Conservation (phyloP, 2,329 filamentous ascomycete genomes). For the Ceratocystis cubensis region DNA sequence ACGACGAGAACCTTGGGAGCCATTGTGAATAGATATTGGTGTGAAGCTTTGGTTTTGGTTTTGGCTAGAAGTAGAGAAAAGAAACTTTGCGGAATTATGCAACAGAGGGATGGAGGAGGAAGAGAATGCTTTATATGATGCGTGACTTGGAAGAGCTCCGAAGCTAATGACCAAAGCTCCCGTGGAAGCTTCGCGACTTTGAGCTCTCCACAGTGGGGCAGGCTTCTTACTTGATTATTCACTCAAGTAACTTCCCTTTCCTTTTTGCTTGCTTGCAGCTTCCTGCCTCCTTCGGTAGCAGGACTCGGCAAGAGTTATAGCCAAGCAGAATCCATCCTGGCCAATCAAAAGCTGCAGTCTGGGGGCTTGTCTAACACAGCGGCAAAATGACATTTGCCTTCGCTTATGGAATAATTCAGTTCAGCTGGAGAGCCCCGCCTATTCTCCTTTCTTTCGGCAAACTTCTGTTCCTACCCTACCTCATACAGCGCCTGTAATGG, state of each 20-base stretch:
- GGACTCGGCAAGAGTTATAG: neutral
- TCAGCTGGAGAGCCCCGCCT: too few relatives aligned
- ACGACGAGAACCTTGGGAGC: conserved; percentile 55
- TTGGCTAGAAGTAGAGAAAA: neutral
- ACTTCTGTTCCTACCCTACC: too few relatives aligned
- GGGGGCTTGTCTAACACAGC: neutral
- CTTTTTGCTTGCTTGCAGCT: neutral
- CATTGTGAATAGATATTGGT: conserved; percentile 28
- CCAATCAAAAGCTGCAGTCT: neutral
- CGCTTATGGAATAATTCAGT: too few relatives aligned
- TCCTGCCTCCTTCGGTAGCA: neutral
- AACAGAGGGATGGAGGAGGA: neutral
- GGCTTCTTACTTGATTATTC: neutral
- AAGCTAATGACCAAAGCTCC: neutral
- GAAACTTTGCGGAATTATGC: too few relatives aligned
- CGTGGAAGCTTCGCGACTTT: neutral
- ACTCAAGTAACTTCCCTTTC: neutral
- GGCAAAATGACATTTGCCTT: too few relatives aligned
- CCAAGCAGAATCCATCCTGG: neutral
- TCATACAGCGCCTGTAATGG: too few relatives aligned
- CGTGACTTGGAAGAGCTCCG: neutral
- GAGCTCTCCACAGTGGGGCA: neutral
- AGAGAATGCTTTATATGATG: neutral
- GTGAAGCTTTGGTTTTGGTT: neutral
- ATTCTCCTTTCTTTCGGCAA: too few relatives aligned